Evolutionary conservation across 768 basidiomycete genomes (phyloP).

Genomic region (Asterophora parasitica): DNA sequence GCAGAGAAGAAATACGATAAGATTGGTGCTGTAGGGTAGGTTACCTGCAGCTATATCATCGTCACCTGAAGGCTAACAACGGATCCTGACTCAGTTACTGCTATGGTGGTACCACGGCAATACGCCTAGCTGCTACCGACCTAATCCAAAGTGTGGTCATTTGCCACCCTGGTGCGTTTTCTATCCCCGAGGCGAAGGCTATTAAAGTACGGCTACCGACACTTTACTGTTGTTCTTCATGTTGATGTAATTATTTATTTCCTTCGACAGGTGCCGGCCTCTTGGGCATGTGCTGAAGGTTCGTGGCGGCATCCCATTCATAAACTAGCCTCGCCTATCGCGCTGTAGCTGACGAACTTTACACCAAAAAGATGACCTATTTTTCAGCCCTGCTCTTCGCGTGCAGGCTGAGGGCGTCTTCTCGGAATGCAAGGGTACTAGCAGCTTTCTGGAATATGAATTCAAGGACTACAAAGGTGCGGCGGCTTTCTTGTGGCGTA

Average conservation of each 20-base stretch:
- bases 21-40: constrained; percentile 36
- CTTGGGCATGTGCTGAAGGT: constrained; percentile 24
- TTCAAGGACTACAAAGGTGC: constrained; percentile 22
- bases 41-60: too few relatives aligned
- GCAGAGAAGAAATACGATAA: constrained; percentile 36
- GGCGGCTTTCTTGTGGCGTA: background rate
- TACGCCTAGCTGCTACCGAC: constrained; percentile 16
- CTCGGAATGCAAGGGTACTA: constrained; percentile 17
- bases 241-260: background rate
- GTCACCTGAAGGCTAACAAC: too few relatives aligned
- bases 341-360: too few relatives aligned
- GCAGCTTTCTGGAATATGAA: constrained; percentile 20
- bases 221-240: background rate
- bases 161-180: constrained; percentile 19
- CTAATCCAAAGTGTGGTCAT: constrained; percentile 19
- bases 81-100: constrained; percentile 17
- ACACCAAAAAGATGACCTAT: constrained; percentile 19
- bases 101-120: constrained; percentile 18
- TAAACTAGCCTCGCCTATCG: too few relatives aligned
- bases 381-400: constrained; percentile 14
- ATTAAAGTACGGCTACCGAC: constrained; percentile 14
- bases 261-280: constrained; percentile 17
- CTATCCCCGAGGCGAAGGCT: constrained; percentile 14
- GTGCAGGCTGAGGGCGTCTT: constrained; percentile 19
- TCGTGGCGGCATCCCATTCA: background rate